phyloP scores from a whole-genome alignment of 2,329 filamentous ascomycete genomes.

The Phaeoacremonium minimum region DNA sequence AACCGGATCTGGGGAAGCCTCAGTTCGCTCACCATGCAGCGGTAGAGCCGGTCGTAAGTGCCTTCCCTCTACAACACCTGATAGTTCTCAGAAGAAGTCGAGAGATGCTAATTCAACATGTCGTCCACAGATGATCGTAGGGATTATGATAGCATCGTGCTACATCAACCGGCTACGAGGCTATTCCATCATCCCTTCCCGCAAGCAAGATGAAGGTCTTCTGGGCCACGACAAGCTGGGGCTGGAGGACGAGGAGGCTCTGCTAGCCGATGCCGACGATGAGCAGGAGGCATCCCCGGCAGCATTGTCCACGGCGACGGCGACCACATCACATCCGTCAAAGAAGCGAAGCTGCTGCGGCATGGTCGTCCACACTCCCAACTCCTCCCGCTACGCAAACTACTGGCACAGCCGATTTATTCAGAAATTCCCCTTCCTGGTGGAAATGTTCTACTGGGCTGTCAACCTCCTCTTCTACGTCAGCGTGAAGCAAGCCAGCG shows the following conservation, averaged over 20 bases:
- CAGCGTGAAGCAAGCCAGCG: slow-evolving; percentile 17
- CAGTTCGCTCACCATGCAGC: slow-evolving; percentile 19
- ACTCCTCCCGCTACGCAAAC: slow-evolving; percentile 56
- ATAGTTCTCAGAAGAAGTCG: not conserved
- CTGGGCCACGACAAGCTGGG: slow-evolving; percentile 10
- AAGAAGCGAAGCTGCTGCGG: slow-evolving; percentile 49
- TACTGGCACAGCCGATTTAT: slow-evolving; percentile 59
- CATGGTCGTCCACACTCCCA: slow-evolving; percentile 46
- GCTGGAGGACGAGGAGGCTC: slow-evolving; percentile 13
- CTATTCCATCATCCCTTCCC: slow-evolving; percentile 15
- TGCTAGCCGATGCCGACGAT: slow-evolving; percentile 9
- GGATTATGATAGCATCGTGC: slow-evolving; percentile 21
- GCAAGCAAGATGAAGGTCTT: slow-evolving; percentile 14
- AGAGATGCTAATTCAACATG: too few relatives aligned
- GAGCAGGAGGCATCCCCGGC: slow-evolving; percentile 6
- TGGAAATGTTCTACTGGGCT: not conserved
- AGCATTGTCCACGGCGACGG: slow-evolving; percentile 6
- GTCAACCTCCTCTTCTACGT: slow-evolving; percentile 8
- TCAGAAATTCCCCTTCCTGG: slow-evolving; percentile 44
- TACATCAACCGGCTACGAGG: slow-evolving; percentile 20
- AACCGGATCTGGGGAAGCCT: slow-evolving; percentile 18
- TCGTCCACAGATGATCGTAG: slow-evolving; percentile 18
- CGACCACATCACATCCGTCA: slow-evolving; percentile 27
- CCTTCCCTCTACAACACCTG: not conserved
- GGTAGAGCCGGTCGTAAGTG: slow-evolving; percentile 20